phyloP scores from a whole-genome alignment of 345 rosid species.

The Hibiscus trionum region DNA sequence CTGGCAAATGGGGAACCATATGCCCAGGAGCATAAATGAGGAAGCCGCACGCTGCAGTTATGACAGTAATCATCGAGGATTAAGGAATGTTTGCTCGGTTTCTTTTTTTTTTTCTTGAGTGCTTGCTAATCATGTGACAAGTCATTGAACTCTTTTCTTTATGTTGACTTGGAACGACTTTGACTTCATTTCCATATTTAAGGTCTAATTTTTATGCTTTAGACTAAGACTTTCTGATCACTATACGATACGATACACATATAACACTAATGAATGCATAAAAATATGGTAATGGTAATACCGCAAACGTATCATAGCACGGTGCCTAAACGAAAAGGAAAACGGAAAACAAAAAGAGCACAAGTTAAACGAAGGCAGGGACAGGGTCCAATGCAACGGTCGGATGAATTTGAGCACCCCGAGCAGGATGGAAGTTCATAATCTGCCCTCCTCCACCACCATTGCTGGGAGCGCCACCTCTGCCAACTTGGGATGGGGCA shows the following conservation, averaged over 20 bases:
- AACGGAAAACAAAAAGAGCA: too few species aligned
- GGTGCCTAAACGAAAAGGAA: too few species aligned
- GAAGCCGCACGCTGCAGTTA: neutral
- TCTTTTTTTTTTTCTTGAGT: neutral
- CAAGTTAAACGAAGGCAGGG: too few species aligned
- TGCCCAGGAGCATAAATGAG: constrained; percentile 10
- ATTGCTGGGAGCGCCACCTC: too few species aligned
- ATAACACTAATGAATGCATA: neutral
- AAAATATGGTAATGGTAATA: too few species aligned
- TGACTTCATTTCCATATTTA: neutral
- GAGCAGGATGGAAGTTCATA: too few species aligned
- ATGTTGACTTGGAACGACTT: neutral
- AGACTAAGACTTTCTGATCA: neutral
- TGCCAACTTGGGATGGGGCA: too few species aligned
- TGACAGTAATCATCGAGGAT: neutral
- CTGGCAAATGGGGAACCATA: constrained; percentile 13
- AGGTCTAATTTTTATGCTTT: neutral
- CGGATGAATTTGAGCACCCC: too few species aligned
- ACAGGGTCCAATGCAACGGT: too few species aligned
- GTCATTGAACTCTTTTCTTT: neutral
- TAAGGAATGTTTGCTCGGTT: neutral
- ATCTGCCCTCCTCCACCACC: too few species aligned
- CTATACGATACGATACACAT: neutral
- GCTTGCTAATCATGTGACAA: neutral
- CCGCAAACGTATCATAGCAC: too few species aligned